Evolutionary conservation across 1,284 basidiomycete genomes (phyloP), one percentile per base, ranked within the genome.

Genomic region (Sporisorium sorghi): DNA sequence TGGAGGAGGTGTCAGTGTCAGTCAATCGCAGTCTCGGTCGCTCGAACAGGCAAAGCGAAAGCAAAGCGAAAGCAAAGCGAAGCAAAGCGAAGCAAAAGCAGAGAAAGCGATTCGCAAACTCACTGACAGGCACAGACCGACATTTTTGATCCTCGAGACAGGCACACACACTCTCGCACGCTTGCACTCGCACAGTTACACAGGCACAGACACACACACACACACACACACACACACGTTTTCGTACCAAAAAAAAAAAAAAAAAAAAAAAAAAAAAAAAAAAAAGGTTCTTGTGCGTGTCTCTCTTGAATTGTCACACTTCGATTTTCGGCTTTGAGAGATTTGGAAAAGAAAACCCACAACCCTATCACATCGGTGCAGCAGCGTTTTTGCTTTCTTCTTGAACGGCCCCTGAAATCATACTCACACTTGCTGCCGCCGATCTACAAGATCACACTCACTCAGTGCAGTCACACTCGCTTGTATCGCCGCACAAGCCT

Each of bases 171-270:
- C 24, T 10, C 33, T 7, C 3, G 30, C 10, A 21, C 30, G 33
- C 26, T 15, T 32, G 32, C 32, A 49, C 32, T 17, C 28, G 19
- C 47, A 26, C 49, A 4, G 33, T n/a, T n/a, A 24, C 23, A 44
- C 24, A 33, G 46, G 44, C 49, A 52, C 37, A 19, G 26, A 28
- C 24, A 53, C 39, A 32, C 28, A 21, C 51, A 43, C 28, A 53
- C 50, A 42, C 24, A n/a, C n/a, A n/a, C 5, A 32, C 51, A 43
- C 51, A 33, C 40, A 54, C 52, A 24, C 40, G 26, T 33, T 53
- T 26, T 42, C 26, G n/a, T 28, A 42, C 23, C 21, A 28, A 26
- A 19, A 42, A n/a, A n/a, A n/a, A n/a, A n/a, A n/a, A 21, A 42
- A 0, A 1, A 4, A 7, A 44, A 33, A 42, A 43, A 32, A 15